Evolutionary conservation across 2,329 filamentous ascomycete species (phyloP).

Genomic region (Sarocladium strictum): DNA sequence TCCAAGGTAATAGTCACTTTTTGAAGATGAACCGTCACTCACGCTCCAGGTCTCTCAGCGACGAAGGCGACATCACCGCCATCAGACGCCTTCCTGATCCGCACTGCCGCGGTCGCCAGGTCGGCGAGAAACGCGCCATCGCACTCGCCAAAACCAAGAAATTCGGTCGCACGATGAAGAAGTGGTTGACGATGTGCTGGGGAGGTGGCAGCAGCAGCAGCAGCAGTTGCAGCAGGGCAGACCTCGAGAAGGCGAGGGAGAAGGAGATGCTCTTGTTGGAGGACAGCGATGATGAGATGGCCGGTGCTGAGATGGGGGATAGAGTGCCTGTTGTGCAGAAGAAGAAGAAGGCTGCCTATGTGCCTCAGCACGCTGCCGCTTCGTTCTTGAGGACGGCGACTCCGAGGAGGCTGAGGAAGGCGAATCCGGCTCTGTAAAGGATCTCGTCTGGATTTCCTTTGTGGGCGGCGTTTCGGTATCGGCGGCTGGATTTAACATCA

Average conservation of each 20-base stretch:
- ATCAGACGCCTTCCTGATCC: not conserved
- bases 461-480: not conserved
- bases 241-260: conserved; percentile 5
- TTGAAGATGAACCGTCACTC: conserved; percentile 7
- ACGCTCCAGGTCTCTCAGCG: conserved; percentile 8
- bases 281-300: conserved; percentile 4
- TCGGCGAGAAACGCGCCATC: conserved; percentile 1
- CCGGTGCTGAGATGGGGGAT: not conserved
- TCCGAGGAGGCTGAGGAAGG: conserved; percentile 24
- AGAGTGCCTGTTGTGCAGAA: not conserved
- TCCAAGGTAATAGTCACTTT: not conserved
- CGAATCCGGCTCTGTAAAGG: not conserved
- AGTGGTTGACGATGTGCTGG: conserved; percentile 13
- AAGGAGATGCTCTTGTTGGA: conserved; percentile 6
- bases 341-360: conserved; percentile 9
- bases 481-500: not conserved
- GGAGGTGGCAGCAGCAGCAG: conserved; percentile 8
- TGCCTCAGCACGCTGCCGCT: conserved; percentile 34
- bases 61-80: conserved; percentile 7
- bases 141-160: not conserved
- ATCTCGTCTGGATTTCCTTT: not conserved
- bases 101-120: not conserved
- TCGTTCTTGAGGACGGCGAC: conserved; percentile 38
- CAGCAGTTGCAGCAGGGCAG: not conserved
- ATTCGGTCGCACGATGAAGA: conserved; percentile 8